A percentile compares a stretch with the other conserved stretches of the same genome.
Conservation (phyloP, 2,329 filamentous ascomycete genomes). For the Nigrograna mackinnonii region DNA sequence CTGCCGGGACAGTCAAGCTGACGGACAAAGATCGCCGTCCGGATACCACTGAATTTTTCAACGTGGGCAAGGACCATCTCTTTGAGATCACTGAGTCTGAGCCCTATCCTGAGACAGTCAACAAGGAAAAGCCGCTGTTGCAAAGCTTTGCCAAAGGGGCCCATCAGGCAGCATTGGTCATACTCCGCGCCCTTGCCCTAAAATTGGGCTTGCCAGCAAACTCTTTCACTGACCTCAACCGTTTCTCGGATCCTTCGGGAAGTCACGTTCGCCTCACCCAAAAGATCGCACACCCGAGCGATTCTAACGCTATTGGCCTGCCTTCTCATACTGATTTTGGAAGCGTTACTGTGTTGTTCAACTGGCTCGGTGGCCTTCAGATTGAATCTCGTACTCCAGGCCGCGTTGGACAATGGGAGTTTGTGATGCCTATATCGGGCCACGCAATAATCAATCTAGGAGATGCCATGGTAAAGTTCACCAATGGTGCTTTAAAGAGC, state of each 20-base stretch:
- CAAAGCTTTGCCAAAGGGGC: too few species aligned
- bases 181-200: too few species aligned
- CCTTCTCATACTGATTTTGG: constrained; percentile 55
- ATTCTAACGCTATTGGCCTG: background rate
- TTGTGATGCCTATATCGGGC: constrained; percentile 52
- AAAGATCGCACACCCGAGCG: background rate
- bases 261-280: background rate
- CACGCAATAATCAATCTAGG: constrained; percentile 50
- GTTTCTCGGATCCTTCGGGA: background rate
- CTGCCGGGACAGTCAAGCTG: too few species aligned
- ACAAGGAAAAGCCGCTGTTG: too few species aligned
- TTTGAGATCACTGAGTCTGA: too few species aligned
- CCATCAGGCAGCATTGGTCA: too few species aligned
- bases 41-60: too few species aligned
- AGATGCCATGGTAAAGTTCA: constrained; percentile 48
- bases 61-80: too few species aligned
- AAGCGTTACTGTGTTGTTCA: constrained; percentile 58
- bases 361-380: constrained; percentile 57
- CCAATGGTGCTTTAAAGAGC: constrained; percentile 34
- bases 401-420: constrained; percentile 46
- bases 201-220: too few species aligned
- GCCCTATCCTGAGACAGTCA: too few species aligned
- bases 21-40: too few species aligned
- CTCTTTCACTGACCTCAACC: background rate
- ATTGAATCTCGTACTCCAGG: constrained; percentile 24